phyloP scores from a whole-genome alignment of 164 flowering plant genomes.

The Aristolochia contorta region DNA sequence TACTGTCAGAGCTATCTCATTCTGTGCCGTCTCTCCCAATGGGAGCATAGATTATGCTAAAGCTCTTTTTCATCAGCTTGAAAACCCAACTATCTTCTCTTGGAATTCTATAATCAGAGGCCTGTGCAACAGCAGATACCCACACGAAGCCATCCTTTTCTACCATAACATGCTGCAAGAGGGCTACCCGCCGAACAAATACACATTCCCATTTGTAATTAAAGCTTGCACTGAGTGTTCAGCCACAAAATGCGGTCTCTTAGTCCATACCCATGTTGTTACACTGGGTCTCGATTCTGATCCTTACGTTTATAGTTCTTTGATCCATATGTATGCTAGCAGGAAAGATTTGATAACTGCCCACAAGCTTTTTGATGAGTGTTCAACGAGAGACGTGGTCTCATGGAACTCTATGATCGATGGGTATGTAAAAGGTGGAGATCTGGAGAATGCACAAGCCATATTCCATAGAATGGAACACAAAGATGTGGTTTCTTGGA shows the following conservation, averaged over 20 bases:
- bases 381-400: constrained; percentile 14
- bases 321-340: constrained; percentile 26
- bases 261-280: constrained; percentile 23
- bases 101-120: constrained; percentile 27
- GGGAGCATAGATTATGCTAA: constrained; percentile 23
- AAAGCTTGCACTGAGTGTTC: constrained; percentile 20
- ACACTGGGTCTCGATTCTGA: constrained; percentile 18
- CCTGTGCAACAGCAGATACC: constrained; percentile 10
- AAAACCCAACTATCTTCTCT: constrained; percentile 12
- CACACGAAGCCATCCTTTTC: constrained; percentile 15
- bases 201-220: constrained; percentile 26
- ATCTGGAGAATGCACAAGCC: constrained; percentile 11
- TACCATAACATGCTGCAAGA: constrained; percentile 14
- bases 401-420: constrained; percentile 32
- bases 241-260: constrained; percentile 8
- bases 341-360: constrained; percentile 19
- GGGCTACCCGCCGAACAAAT: constrained; percentile 17
- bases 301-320: constrained; percentile 23
- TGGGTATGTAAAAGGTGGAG: constrained; percentile 23
- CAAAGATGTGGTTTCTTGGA: constrained; percentile 27
- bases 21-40: constrained; percentile 21
- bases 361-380: constrained; percentile 16
- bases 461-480: constrained; percentile 19
- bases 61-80: constrained; percentile 13
- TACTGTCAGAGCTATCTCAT: constrained; percentile 10